Evolutionary conservation across 2,329 filamentous ascomycete species (phyloP).

Genomic region (Diaporthe australafricana): DNA sequence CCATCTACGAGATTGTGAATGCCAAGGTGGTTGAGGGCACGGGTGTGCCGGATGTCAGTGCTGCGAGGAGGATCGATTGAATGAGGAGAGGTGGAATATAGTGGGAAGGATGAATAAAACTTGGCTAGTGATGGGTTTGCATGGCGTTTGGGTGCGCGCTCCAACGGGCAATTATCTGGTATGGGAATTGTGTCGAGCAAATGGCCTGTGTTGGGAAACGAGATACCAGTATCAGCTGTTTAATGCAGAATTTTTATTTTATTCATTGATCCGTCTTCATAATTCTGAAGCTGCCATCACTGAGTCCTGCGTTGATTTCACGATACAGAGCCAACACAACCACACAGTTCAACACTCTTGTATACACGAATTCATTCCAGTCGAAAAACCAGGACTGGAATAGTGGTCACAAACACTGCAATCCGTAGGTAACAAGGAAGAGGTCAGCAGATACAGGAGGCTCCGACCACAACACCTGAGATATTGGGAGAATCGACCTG

Average conservation of each 20-base stretch:
- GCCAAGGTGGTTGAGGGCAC: constrained; percentile 66
- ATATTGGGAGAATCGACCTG: too few relatives aligned
- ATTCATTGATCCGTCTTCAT: too few relatives aligned
- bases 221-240: constrained; percentile 7
- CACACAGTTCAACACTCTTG: too few relatives aligned
- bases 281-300: not conserved
- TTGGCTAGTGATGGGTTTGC: not conserved
- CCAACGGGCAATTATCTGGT: not conserved
- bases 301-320: not conserved
- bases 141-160: not conserved
- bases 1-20: constrained; percentile 65
- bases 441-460: too few relatives aligned
- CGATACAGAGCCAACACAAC: too few relatives aligned
- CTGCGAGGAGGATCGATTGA: constrained; percentile 36
- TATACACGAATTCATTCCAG: too few relatives aligned
- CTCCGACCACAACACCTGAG: too few relatives aligned
- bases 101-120: too few relatives aligned
- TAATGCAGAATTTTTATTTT: not conserved
- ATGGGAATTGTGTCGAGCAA: not conserved
- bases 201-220: not conserved
- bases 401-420: too few relatives aligned
- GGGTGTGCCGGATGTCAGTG: constrained; percentile 36
- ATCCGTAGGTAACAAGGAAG: too few relatives aligned
- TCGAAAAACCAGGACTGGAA: too few relatives aligned
- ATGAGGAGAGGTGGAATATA: not conserved